Evolutionary conservation across 2,329 filamentous ascomycete species (phyloP).

Genomic region (Aspergillus felis): DNA sequence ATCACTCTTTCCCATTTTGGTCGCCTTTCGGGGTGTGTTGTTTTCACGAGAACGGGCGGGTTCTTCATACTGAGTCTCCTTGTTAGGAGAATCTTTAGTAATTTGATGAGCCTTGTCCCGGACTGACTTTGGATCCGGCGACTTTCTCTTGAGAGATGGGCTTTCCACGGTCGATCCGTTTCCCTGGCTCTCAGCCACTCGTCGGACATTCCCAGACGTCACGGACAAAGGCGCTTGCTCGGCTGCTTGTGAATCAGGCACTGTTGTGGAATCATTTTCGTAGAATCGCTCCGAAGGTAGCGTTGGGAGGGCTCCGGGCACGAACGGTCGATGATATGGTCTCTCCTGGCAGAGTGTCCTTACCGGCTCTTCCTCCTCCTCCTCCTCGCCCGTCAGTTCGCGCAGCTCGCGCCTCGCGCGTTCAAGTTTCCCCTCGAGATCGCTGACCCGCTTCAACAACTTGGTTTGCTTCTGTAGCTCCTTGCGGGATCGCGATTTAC

Average conservation of each 20-base stretch:
- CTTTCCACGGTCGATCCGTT: slow-evolving; percentile 22
- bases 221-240: slow-evolving; percentile 9
- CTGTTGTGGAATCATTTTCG: slow-evolving; percentile 24
- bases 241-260: slow-evolving; percentile 6
- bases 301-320: slow-evolving; percentile 41
- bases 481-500: slow-evolving; percentile 50
- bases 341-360: slow-evolving; percentile 21
- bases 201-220: slow-evolving; percentile 4
- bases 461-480: slow-evolving; percentile 57
- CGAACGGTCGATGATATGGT: slow-evolving; percentile 34
- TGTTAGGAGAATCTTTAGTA: not conserved
- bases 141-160: slow-evolving; percentile 34
- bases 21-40: slow-evolving; percentile 21
- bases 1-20: slow-evolving; percentile 27
- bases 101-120: not conserved
- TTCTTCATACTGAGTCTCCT: slow-evolving; percentile 4
- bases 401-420: slow-evolving; percentile 53
- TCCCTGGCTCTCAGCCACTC: not conserved
- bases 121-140: slow-evolving; percentile 27
- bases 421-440: slow-evolving; percentile 57
- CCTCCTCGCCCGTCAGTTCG: slow-evolving; percentile 43
- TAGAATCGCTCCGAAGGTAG: slow-evolving; percentile 44
- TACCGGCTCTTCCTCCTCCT: slow-evolving; percentile 10
- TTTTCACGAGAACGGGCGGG: slow-evolving; percentile 16
- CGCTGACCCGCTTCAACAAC: slow-evolving; percentile 56